phyloP scores from a whole-genome alignment of 257 asterid genomes.

The Jacaranda mimosifolia region DNA sequence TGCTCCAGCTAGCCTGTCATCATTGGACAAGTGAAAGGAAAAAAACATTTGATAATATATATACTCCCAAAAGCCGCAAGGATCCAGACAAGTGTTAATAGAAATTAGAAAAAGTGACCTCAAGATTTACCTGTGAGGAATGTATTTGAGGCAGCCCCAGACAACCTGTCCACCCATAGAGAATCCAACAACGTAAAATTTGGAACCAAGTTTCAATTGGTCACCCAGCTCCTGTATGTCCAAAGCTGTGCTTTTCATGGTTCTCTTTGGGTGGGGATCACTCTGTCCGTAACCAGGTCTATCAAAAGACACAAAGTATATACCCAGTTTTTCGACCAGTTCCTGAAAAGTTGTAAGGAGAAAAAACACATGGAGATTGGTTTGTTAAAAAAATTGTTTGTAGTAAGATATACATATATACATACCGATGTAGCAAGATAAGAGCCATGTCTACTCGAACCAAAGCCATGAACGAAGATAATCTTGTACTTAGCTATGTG shows the following conservation, averaged over 20 bases:
- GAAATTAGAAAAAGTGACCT: too few relatives aligned
- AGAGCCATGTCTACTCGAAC: conserved; percentile 62
- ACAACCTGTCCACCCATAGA: conserved; percentile 82
- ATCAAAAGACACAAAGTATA: conserved; percentile 70
- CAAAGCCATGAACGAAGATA: conserved; percentile 74
- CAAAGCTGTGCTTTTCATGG: conserved; percentile 56
- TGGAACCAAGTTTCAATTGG: conserved; percentile 63
- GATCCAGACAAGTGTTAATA: neutral
- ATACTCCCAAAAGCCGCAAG: conserved; percentile 65
- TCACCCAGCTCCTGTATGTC: conserved; percentile 84
- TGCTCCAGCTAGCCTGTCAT: conserved; percentile 70
- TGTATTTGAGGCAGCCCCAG: conserved; percentile 68
- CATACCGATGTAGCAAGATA: conserved; percentile 47
- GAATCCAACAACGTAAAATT: conserved; percentile 66
- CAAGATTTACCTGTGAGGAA: too few relatives aligned
- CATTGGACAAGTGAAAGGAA: neutral
- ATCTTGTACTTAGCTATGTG: conserved; percentile 67
- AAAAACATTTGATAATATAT: neutral
- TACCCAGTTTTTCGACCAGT: conserved; percentile 60
- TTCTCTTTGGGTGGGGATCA: conserved; percentile 76
- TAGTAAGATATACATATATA: conserved; percentile 10
- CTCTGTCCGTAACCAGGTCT: conserved; percentile 90
- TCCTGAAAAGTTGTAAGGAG: conserved; percentile 42
- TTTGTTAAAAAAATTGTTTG: too few relatives aligned
- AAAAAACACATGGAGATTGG: neutral